Evolutionary conservation across 2,329 filamentous ascomycete genomes (phyloP), one percentile per base, ranked within the genome.

Genomic region (Diaporthe helianthi): DNA sequence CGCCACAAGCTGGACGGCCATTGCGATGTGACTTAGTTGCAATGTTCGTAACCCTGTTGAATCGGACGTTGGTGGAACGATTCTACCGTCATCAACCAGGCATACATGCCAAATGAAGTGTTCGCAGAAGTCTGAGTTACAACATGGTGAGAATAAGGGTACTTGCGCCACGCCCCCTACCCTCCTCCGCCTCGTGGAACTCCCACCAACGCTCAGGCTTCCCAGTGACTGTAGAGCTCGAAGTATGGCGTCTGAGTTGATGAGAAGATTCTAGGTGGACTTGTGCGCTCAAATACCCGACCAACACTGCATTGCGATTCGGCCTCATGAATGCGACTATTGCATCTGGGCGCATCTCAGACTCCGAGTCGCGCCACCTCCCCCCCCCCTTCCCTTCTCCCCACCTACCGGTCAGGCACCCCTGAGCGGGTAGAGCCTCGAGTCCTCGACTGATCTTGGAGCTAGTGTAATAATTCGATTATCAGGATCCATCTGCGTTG

Each of bases 391-490:
- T n/a, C n/a, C n/a, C n/a, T n/a, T n/a, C n/a, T n/a, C n/a, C n/a
- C n/a, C 38, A 8, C 33, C 41, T 8, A 49, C 58, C 58, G 44
- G 58, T 63, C 58, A 46, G 58, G 44, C 55, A 68, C 55, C 67
- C 67, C 67, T 65, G 61, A 64, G 36, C 61, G 53, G 58, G 58
- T 36, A 63, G 68, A 60, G 54, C 53, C 68, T 69, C 61, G 60
- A 52, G 61, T 69, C 53, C 68, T 69, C 61, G 60, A 52, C 68
- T 69, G 67, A 66, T 66, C 61, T 54, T 63, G 44, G 61, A 60
- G 61, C 63, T 70, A n/a, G n/a, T n/a, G n/a, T n/a, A n/a, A n/a
- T n/a, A 52, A 38, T 64, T 67, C 60, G 65, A 68, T 70, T 70
- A 66, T 66, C 69, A 61, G 58, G 58, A 49, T 51, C 53, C 46